These are phyloP conservation scores for Triticum dicoccoides DNA, from an alignment of 176 grass and related monocot genomes.

Conservation along the genomic window DNA sequence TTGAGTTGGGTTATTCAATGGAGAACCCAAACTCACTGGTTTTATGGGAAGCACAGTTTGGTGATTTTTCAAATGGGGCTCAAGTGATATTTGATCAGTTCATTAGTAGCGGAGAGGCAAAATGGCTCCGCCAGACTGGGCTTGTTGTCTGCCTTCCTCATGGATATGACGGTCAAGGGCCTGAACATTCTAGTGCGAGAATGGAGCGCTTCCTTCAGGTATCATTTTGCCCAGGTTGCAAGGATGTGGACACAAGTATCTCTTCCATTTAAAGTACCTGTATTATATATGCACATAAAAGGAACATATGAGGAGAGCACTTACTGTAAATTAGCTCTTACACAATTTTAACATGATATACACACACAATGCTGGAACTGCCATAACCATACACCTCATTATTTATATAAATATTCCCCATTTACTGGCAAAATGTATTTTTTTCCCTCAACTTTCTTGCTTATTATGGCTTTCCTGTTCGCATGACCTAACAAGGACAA, in stretches of 20 bases:
- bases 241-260: background rate
- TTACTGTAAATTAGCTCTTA: constrained; percentile 3
- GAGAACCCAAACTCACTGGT: constrained; percentile 96
- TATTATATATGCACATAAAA: background rate
- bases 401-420: background rate
- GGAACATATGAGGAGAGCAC: background rate
- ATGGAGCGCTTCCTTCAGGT: constrained; percentile 99
- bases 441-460: background rate
- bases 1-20: constrained; percentile 98
- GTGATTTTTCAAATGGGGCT: constrained; percentile 96
- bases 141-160: constrained; percentile 90
- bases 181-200: constrained; percentile 96
- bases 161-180: constrained; percentile 97
- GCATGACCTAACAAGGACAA: background rate
- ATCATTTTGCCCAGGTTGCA: background rate
- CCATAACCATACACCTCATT: background rate
- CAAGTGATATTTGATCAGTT: constrained; percentile 99
- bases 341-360: background rate
- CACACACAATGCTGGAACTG: background rate
- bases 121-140: constrained; percentile 92
- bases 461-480: background rate
- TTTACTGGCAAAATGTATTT: background rate
- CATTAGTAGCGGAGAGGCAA: constrained; percentile 94
- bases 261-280: background rate
- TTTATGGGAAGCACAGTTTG: constrained; percentile 97